Evolutionary conservation across 768 basidiomycete genomes (phyloP).

Genomic region (Strobilomyces dryophilus): DNA sequence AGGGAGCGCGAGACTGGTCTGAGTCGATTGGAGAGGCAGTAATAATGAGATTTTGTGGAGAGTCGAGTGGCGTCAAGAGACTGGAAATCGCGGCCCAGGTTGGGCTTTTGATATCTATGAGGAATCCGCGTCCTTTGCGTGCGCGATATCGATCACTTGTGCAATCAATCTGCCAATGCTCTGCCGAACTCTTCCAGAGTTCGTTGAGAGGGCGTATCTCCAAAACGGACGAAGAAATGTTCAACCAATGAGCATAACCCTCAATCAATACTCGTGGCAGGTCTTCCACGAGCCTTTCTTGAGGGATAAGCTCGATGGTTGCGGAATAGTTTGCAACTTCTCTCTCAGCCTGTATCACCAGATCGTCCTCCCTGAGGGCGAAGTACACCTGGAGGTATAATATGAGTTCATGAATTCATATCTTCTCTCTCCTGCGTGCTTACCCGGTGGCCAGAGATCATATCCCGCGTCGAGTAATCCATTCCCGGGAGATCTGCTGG

Average conservation of each 20-base stretch:
- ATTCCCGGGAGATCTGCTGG: conserved; percentile 21
- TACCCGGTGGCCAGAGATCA: conserved; percentile 18
- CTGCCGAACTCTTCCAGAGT: conserved; percentile 22
- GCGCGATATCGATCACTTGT: conserved; percentile 6
- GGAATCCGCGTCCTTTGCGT: conserved; percentile 1
- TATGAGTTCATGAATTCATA: background rate
- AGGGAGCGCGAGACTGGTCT: background rate
- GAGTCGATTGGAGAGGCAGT: background rate
- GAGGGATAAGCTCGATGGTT: conserved; percentile 25
- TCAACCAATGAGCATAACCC: conserved; percentile 29
- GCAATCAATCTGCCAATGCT: conserved; percentile 26
- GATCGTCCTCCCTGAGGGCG: background rate
- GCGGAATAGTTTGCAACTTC: too few relatives aligned
- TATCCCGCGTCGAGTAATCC: conserved; percentile 21
- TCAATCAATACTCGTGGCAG: conserved; percentile 22
- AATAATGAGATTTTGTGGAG: conserved; percentile 20
- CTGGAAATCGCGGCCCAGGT: conserved; percentile 27
- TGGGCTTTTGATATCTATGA: conserved; percentile 25
- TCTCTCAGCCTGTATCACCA: conserved; percentile 13
- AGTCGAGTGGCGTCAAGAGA: conserved; percentile 24
- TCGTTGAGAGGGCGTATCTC: conserved; percentile 26
- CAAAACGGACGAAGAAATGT: conserved; percentile 16
- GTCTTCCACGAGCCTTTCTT: conserved; percentile 19
- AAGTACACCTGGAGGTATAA: conserved; percentile 19
- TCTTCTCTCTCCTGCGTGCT: background rate